Evolutionary conservation across 371 early-diverging fungal species (phyloP), one percentile per base, ranked within the genome.

Genomic region (Rhizopus arrhizus): DNA sequence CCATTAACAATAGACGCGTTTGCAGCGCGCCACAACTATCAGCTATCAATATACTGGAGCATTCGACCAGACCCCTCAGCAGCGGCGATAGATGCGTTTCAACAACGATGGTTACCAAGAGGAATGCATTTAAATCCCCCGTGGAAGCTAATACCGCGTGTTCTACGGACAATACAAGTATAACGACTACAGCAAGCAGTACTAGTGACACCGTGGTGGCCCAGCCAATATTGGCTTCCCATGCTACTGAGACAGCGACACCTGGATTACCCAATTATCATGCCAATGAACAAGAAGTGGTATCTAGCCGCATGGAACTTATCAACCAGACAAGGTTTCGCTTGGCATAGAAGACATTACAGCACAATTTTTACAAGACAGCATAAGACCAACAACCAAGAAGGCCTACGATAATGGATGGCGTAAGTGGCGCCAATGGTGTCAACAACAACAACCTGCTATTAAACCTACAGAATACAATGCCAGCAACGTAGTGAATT

Each of bases 1-100:
- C 43, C 12, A 38, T 2, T 59, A 29, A 60, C 3, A 34, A 50
- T 75, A n/a, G 75, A 78, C 45, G 64, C 65, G n/a, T 78, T 78
- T 54, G 75, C 73, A 10, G 41, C 67, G 2, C 29, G 56, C n/a
- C 52, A 57, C 53, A 72, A 58, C 49, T n/a, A 67, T 33, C 53
- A 63, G 41, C 59, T 67, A 6, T 33, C 31, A 29, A 1, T 9
- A 13, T 75, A 41, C 41, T 70, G 70, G 72, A 61, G 33, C 34
- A 46, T 53, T 16, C 46, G 46, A 9, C 55, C 49, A 13, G 72
- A 77, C 42, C 70, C 65, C 9, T 7, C 34, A 28, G 73, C 73
- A 3, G 22, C 12, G 35, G 69, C 54, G 12, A 46, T 40, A 13
- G 68, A 77, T 52, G 72, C 72, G n/a, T 69, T 77, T 16, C 9